Evolutionary conservation across 169 alveolate genomes (phyloP), one percentile per base, ranked within the genome.

Genomic region (Eimeria falciformis): DNA sequence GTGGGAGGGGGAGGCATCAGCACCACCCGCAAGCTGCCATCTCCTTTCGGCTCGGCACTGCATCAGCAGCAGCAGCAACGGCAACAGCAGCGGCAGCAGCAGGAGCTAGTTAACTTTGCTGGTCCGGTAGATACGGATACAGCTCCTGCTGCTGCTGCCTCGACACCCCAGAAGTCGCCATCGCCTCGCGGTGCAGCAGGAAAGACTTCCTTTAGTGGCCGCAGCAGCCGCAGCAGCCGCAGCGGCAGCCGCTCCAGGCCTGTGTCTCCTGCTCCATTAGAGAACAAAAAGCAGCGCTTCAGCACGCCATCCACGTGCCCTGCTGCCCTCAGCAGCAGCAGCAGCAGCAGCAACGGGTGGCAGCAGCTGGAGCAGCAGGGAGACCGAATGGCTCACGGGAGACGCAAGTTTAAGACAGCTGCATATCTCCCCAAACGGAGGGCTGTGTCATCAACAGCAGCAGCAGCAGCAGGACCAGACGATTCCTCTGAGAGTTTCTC

Each of bases 291-390:
- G 21, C 71, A 68, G 18, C 79, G 79, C 43, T 68, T 14, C 50
- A 25, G 45, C 18, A 68, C 7, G 50, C 79, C 45, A 0, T n/a
- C 79, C 23, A 33, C 27, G 37, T 68, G 55, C 37, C 82, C 53
- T 33, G 29, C 25, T 29, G 25, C 82, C 37, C 82, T 53, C 23
- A 21, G n/a, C 82, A 71, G 25, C 33, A 37, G 82, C 82, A 71
- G 53, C 82, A 71, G 55, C 81, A 27, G 81, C 81, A 27, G 50
- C 81, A 27, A 33, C 81, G 18, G 81, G 85, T 65, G 45, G 85
- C 85, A 4, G 55, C 50, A 12, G 82, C 82, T n/a, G 66, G 66
- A 6, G 66, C 85, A 71, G 56, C 85, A 75, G 27, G 65, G 11
- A 14, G 85, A 45, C 12, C 62, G 62, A 14, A 43, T 40, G 12